Conservation (phyloP, 106 monocot species). For the Acorus gramineus region DNA sequence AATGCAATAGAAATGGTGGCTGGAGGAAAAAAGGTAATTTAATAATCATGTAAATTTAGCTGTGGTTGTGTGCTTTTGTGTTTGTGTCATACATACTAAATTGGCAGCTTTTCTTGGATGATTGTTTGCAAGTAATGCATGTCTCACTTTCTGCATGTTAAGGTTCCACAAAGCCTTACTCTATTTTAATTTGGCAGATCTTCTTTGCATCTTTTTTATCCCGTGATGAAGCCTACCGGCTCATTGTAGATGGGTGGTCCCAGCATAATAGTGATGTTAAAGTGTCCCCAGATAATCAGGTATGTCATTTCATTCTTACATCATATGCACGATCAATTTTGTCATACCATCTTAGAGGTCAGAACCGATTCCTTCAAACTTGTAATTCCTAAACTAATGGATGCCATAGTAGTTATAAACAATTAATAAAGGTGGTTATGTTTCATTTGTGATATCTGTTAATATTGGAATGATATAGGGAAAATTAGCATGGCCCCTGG, state of each 20-base stretch:
- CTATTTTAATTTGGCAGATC: constrained; percentile 35
- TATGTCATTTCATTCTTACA: constrained; percentile 1
- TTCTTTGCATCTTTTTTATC: constrained; percentile 98
- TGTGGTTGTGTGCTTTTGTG: not conserved
- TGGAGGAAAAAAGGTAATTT: constrained; percentile 58
- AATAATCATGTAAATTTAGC: not conserved
- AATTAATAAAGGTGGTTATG: too few species aligned
- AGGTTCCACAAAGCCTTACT: too few species aligned
- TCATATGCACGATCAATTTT: not conserved
- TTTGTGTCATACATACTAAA: not conserved
- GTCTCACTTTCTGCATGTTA: too few species aligned
- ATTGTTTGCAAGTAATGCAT: too few species aligned
- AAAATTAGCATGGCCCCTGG: too few species aligned
- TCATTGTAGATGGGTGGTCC: constrained; percentile 73
- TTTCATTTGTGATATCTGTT: too few species aligned
- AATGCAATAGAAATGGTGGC: constrained; percentile 88
- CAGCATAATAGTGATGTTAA: constrained; percentile 58
- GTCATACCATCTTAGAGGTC: not conserved
- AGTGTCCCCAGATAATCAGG: constrained; percentile 46
- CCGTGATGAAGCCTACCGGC: constrained; percentile 83
- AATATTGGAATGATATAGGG: too few species aligned
- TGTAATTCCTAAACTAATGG: too few species aligned
- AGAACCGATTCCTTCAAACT: too few species aligned
- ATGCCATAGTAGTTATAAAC: too few species aligned
- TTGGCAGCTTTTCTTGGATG: too few species aligned